These are phyloP conservation scores for Scolecobasidium constrictum DNA, from an alignment of 2,329 filamentous ascomycete genomes.

Conservation along the genomic window DNA sequence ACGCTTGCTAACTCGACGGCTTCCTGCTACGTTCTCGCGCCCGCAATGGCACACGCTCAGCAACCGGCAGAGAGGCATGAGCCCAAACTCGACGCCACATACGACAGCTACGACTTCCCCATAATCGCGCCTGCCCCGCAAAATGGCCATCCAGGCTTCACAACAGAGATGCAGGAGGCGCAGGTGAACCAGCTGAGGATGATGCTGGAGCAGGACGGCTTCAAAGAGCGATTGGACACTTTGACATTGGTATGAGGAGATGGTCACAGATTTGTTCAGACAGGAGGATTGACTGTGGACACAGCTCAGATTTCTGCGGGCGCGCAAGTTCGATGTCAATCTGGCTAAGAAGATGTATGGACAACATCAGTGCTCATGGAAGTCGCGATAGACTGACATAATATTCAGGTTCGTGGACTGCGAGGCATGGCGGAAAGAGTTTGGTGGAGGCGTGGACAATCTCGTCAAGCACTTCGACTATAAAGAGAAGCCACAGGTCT, in stretches of 20 bases:
- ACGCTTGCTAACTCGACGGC: too few species aligned
- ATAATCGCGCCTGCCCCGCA: slow-evolving; percentile 59
- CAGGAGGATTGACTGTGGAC: slow-evolving; percentile 2
- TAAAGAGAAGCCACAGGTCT: slow-evolving; percentile 70
- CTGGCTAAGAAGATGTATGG: slow-evolving; percentile 77
- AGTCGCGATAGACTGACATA: background rate
- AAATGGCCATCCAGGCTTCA: slow-evolving; percentile 77
- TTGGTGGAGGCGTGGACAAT: slow-evolving; percentile 61
- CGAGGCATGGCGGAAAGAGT: slow-evolving; percentile 85
- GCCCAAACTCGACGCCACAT: slow-evolving; percentile 62
- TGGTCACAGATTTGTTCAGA: background rate
- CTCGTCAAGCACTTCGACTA: slow-evolving; percentile 76
- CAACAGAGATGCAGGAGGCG: slow-evolving; percentile 78
- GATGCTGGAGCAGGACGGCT: slow-evolving; percentile 74
- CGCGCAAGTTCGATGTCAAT: slow-evolving; percentile 87
- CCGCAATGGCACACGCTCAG: slow-evolving; percentile 8
- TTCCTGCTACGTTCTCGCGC: too few species aligned
- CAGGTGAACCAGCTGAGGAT: slow-evolving; percentile 76
- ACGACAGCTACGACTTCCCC: slow-evolving; percentile 93
- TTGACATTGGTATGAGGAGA: slow-evolving; percentile 61
- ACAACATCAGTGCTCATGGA: slow-evolving; percentile 25
- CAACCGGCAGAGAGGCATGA: slow-evolving; percentile 4
- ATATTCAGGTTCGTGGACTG: slow-evolving; percentile 69
- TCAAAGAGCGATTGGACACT: slow-evolving; percentile 78
- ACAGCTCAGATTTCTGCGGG: slow-evolving; percentile 80